Base-by-base conservation (phyloP, 768 basidiomycete genomes). In the Chlorophyllum brunneum region DNA sequence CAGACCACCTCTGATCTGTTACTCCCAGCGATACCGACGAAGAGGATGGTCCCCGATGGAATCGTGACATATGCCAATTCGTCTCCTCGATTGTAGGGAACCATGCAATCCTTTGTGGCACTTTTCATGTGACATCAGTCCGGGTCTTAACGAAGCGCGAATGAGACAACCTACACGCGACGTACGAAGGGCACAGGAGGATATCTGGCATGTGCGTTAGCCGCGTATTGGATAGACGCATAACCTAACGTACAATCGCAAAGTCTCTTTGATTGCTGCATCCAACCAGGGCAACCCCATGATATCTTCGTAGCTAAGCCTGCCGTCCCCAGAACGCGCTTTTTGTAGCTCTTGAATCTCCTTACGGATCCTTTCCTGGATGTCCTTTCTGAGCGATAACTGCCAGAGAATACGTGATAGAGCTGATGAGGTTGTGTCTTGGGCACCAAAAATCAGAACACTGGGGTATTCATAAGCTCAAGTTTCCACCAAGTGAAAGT, bases 1-100 rank as follows among this genome's bases (percentile, higher is more conserved):
- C 80, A 82, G 0, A 82, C 59, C 4, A 70, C 69, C 55, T 74
- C 71, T 16, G 78, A 64, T 8, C 77, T 65, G 56, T 83, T 81
- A 22, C 70, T 69, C 1, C 72, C 74, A 4, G 72, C 63, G 36
- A 82, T 75, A 1, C 75, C 69, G 29, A 81, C 65, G 39, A 81
- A 74, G 20, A 81, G 38, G 1, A 69, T 78, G 2, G 78, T 79
- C 26, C 74, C 77, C 20, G 67, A 68, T 4, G 78, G 78, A 10
- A 82, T 64, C 1, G 65, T 65, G 7, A 82, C 61, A 11, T 64
- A 55, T 4, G 67, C 58, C 4, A 70, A 55, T 29, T 66, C 55
- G 15, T 59, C 58, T 16, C 60, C 70, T 15, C 40, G 60, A 56
- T 65, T 73, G 63, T 77, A 69, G 13, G 78, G 75, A 13, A 81